phyloP scores from a whole-genome alignment of 1,284 basidiomycete species.

The Chalciporus piperatoides region DNA sequence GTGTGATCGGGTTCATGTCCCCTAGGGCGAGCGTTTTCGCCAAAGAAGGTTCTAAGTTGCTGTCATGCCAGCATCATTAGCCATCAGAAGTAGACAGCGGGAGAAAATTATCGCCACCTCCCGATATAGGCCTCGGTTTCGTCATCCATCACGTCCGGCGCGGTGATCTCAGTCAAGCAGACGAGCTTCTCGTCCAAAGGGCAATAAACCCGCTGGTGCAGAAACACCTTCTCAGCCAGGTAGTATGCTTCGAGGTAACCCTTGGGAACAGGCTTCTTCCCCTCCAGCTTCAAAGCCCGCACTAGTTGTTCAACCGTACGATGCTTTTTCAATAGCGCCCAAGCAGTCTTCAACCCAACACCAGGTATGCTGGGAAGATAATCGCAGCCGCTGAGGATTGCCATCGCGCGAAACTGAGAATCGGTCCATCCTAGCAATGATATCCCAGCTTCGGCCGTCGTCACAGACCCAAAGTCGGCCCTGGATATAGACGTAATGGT shows the following conservation, averaged over 20 bases:
- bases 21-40: conserved; percentile 73
- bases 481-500: conserved; percentile 81
- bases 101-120: conserved; percentile 40
- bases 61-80: conserved; percentile 30
- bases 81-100: conserved; percentile 4
- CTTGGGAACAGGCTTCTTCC: conserved; percentile 77
- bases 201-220: conserved; percentile 92
- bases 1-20: conserved; percentile 74
- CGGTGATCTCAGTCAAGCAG: conserved; percentile 59
- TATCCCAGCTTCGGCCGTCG: conserved; percentile 54
- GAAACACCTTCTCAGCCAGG: conserved; percentile 88
- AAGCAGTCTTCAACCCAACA: conserved; percentile 95
- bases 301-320: conserved; percentile 87
- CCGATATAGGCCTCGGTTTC: conserved; percentile 76
- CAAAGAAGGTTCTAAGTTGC: conserved; percentile 54
- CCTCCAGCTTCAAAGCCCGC: conserved; percentile 78
- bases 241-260: conserved; percentile 72
- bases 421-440: conserved; percentile 89
- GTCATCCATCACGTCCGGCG: conserved; percentile 51
- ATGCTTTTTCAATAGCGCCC: conserved; percentile 76
- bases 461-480: conserved; percentile 69
- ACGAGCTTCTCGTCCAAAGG: conserved; percentile 65
- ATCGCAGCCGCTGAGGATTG: conserved; percentile 96
- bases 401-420: conserved; percentile 89
- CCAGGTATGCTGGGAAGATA: conserved; percentile 94